Evolutionary conservation across 192 early-diverging fungal species (phyloP).

Genomic region (Linderina pennispora): DNA sequence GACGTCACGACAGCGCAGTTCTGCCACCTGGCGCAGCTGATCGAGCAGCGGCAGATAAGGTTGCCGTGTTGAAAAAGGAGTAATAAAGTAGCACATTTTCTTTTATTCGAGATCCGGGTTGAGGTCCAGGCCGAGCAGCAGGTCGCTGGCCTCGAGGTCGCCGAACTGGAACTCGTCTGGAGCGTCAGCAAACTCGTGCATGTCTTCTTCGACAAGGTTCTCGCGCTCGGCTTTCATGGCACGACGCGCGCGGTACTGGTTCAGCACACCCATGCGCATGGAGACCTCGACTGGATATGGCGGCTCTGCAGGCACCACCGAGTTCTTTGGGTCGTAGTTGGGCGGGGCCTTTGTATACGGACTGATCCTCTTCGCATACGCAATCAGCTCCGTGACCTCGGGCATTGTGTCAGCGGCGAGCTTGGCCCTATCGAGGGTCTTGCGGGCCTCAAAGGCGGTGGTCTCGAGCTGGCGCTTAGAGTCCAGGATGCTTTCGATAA

Average conservation of each 20-base stretch:
- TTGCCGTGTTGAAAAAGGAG: conserved; percentile 5
- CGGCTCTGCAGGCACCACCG: conserved; percentile 28
- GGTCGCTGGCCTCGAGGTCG: conserved; percentile 38
- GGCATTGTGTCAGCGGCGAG: conserved; percentile 9
- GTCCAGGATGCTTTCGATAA: conserved; percentile 29
- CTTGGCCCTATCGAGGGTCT: conserved; percentile 7
- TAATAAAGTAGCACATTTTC: no score
- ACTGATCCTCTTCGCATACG: conserved; percentile 46
- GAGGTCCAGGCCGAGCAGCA: conserved; percentile 42
- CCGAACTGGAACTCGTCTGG: conserved; percentile 33
- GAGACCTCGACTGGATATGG: conserved; percentile 45
- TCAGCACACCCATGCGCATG: conserved; percentile 41
- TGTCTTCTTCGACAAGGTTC: conserved; percentile 18
- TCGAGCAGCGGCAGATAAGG: conserved; percentile 35
- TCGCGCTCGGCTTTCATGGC: neutral
- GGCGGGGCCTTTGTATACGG: conserved; percentile 46
- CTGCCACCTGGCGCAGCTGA: conserved; percentile 50
- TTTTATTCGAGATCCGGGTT: conserved; percentile 46
- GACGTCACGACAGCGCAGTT: conserved; percentile 59
- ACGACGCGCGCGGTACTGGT: conserved; percentile 32
- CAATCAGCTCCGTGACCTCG: conserved; percentile 31
- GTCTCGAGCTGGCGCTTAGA: conserved; percentile 27
- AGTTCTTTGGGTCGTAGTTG: conserved; percentile 37
- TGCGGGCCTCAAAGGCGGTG: conserved; percentile 13
- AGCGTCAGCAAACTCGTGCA: conserved; percentile 18